Base-by-base conservation (phyloP, 1,284 basidiomycete species). In the Coniferiporia sulphurascens region DNA sequence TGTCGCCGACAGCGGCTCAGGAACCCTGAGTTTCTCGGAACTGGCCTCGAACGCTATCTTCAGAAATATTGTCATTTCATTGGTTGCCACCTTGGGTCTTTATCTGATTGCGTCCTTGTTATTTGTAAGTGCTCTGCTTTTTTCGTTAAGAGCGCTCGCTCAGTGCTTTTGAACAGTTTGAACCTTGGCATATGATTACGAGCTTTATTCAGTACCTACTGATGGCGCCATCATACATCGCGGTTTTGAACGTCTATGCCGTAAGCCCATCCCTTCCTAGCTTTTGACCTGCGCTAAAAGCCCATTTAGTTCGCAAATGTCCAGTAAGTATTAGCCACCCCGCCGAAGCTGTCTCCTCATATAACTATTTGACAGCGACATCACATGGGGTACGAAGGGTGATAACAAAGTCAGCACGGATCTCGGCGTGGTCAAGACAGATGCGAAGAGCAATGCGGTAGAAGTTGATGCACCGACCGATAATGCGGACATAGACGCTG, bases 121-220 rank as follows among this genome's bases (percentile, higher is more conserved):
- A 60, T 89, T 94, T 72, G 92, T 95, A 65, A 68, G 93, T 82
- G 51, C 58, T 66, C 62, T 48, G 19, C 48, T 51, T 58, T 49
- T 50, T 55, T 36, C 44, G 49, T 45, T 56, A 62, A 62, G 57
- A 21, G 15, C 13, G 7, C 27, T 63, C 48, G 27, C 27, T 27
- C 27, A 27, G 27, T 27, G 27, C 27, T 27, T 5, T 27, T 27
- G 27, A 27, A 27, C 65, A 90, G 87, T 86, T 92, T 66, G 90
- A 95, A 68, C 93, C 93, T 3, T 91, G 91, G 86, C 94, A 96
- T 68, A 87, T 91, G 88, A 80, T 97, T 69, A 97, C 95, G 0
- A 92, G 89, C n/a, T 96, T 97, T 74, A 46, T 95, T 13, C 95
- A 98, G 71, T 98, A 98, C 69, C 75, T 95, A 21, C 78, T 98